These are phyloP conservation scores for Megacollybia platyphylla DNA, from an alignment of 1,284 basidiomycete species.

Conservation along the genomic window DNA sequence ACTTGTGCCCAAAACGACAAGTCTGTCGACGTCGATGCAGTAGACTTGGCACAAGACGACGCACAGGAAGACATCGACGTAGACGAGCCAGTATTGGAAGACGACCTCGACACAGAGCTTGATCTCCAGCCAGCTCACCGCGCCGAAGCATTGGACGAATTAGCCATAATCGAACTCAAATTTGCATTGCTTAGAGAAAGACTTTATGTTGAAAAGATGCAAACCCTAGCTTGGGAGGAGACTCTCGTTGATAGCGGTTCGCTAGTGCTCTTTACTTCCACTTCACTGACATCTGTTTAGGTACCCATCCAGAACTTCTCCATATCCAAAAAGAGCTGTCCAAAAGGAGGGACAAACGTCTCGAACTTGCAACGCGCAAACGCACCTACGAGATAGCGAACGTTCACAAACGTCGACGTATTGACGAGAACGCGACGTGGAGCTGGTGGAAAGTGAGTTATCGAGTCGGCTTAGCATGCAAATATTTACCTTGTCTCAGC, in stretches of 20 bases:
- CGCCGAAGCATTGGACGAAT: conserved; percentile 65
- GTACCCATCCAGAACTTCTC: conserved; percentile 72
- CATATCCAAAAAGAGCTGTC: conserved; percentile 68
- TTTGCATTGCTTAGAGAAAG: conserved; percentile 63
- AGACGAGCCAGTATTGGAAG: conserved; percentile 2
- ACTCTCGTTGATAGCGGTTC: conserved; percentile 49
- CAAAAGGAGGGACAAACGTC: conserved; percentile 58
- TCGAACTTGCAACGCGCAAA: conserved; percentile 60
- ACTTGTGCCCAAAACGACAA: conserved; percentile 1
- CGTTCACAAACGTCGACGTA: conserved; percentile 39
- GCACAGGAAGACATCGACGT: conserved; percentile 4
- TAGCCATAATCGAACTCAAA: conserved; percentile 68
- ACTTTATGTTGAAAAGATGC: conserved; percentile 77
- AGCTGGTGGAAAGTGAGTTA: conserved; percentile 61
- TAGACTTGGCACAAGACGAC: conserved; percentile 1
- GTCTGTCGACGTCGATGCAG: not conserved
- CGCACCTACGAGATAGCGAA: conserved; percentile 51
- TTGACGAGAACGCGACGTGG: conserved; percentile 59
- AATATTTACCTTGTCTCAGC: conserved; percentile 13
- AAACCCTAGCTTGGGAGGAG: conserved; percentile 67
- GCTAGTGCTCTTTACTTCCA: conserved; percentile 10
- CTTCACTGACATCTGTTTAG: conserved; percentile 22
- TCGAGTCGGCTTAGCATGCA: conserved; percentile 1
- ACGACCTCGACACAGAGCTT: conserved; percentile 14
- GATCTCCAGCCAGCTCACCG: conserved; percentile 66